Evolutionary conservation across 371 early-diverging fungal species (phyloP).

Genomic region (Syncephalastrum sp.): DNA sequence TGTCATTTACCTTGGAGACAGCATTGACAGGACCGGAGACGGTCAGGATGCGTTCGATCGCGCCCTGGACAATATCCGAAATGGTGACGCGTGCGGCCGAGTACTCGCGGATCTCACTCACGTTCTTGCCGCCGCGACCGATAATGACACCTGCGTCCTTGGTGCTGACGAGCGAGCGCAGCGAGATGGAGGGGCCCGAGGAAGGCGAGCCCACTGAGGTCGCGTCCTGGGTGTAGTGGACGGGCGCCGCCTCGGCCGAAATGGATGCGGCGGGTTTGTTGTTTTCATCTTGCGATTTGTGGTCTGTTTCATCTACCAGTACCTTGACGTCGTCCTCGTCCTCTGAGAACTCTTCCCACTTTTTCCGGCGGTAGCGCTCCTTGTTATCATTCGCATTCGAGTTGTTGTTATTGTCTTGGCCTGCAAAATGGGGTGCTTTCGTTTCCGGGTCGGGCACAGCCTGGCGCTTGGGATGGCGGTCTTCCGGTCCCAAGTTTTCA

Average conservation of each 20-base stretch:
- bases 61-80: constrained; percentile 75
- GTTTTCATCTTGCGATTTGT: constrained; percentile 15
- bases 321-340: constrained; percentile 5
- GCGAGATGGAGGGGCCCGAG: constrained; percentile 22
- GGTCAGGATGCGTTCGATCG: constrained; percentile 74
- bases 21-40: constrained; percentile 71
- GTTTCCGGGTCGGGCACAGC: constrained; percentile 52
- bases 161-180: constrained; percentile 77
- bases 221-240: not conserved
- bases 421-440: constrained; percentile 48
- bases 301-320: constrained; percentile 7
- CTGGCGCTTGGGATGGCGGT: constrained; percentile 46
- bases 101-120: constrained; percentile 74
- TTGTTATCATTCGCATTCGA: constrained; percentile 6
- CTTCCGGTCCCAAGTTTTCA: constrained; percentile 34
- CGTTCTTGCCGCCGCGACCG: constrained; percentile 80
- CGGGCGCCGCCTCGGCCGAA: constrained; percentile 6
- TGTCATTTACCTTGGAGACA: constrained; percentile 65
- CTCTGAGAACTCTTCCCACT: constrained; percentile 22
- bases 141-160: constrained; percentile 86
- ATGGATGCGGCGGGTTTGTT: constrained; percentile 3
- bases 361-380: constrained; percentile 15
- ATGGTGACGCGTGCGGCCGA: constrained; percentile 79
- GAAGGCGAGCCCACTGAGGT: not conserved
- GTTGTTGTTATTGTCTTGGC: constrained; percentile 16